phyloP scores from a whole-genome alignment of 2,329 filamentous ascomycete species.

The Cercospora sesami region DNA sequence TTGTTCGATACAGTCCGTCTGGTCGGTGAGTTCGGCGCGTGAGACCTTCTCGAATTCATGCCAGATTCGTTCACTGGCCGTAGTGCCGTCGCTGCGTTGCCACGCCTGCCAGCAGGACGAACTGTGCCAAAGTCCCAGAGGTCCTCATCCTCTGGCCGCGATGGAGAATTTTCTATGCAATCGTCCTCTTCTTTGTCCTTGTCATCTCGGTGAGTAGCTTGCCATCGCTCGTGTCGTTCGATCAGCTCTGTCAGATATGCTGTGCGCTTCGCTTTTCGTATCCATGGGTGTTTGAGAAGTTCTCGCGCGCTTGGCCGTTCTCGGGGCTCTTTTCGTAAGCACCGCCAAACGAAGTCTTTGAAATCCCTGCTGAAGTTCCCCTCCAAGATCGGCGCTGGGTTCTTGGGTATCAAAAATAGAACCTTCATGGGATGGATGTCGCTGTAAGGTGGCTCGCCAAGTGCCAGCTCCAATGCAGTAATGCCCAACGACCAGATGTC shows the following conservation, averaged over 20 bases:
- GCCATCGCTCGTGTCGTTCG: constrained; percentile 84
- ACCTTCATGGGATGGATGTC: constrained; percentile 99
- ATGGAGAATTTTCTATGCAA: constrained; percentile 48
- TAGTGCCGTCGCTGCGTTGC: constrained; percentile 63
- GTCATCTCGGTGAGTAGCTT: constrained; percentile 72
- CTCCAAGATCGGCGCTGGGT: constrained; percentile 73
- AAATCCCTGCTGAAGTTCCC: constrained; percentile 52
- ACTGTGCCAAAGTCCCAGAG: constrained; percentile 99
- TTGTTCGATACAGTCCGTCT: constrained; percentile 37
- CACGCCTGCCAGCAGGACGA: constrained; percentile 62
- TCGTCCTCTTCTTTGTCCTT: constrained; percentile 65
- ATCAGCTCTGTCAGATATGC: constrained; percentile 97
- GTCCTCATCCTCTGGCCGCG: constrained; percentile 67
- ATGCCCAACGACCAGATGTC: constrained; percentile 98
- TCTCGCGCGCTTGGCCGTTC: constrained; percentile 86
- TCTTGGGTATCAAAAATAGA: constrained; percentile 93
- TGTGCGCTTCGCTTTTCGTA: constrained; percentile 88
- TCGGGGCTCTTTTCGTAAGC: constrained; percentile 82
- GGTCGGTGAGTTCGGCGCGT: constrained; percentile 45
- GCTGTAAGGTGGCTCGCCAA: constrained; percentile 89
- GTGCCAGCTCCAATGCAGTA: constrained; percentile 86
- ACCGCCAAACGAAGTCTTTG: constrained; percentile 60
- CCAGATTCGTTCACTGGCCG: constrained; percentile 77
- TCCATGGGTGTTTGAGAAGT: constrained; percentile 83
- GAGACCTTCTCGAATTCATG: constrained; percentile 66